Evolutionary conservation across 1,139 yeast genomes (phyloP).

Genomic region (Yamadazyma jaroonii): DNA sequence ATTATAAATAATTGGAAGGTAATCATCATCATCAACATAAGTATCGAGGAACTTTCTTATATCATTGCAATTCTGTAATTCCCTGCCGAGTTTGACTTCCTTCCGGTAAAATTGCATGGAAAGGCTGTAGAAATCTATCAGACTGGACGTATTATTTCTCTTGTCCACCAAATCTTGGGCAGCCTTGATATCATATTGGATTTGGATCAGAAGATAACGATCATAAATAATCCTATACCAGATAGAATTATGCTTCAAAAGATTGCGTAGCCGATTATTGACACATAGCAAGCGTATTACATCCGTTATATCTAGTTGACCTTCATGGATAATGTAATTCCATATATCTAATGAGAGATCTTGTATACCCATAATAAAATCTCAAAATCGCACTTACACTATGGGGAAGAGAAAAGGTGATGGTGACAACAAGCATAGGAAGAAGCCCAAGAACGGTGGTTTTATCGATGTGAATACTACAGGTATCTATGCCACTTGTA

Average conservation of each 20-base stretch:
- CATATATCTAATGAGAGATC: constrained; percentile 19
- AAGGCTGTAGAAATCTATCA: constrained; percentile 5
- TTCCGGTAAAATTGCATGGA: constrained; percentile 12
- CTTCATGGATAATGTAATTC: constrained; percentile 17
- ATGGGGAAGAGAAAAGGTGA: constrained; percentile 21
- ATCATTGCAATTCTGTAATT: constrained; percentile 10
- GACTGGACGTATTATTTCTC: constrained; percentile 1
- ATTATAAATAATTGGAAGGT: constrained; percentile 16
- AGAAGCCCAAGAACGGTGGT: constrained; percentile 48
- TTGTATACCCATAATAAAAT: constrained; percentile 3
- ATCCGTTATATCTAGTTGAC: constrained; percentile 20
- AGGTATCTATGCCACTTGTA: constrained; percentile 85
- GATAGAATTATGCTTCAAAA: constrained; percentile 14
- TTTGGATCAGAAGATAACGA: constrained; percentile 13
- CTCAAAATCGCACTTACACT: background rate
- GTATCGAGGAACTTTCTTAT: constrained; percentile 10
- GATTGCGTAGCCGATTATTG: constrained; percentile 10
- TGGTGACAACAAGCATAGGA: constrained; percentile 18
- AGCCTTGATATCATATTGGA: constrained; percentile 12
- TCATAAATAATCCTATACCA: constrained; percentile 18
- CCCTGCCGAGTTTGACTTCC: constrained; percentile 7
- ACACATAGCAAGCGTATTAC: constrained; percentile 16
- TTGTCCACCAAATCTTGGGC: constrained; percentile 4
- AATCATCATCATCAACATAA: constrained; percentile 16
- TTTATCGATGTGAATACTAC: constrained; percentile 75